phyloP scores from a whole-genome alignment of 164 flowering plant genomes.

The Houttuynia cordata region DNA sequence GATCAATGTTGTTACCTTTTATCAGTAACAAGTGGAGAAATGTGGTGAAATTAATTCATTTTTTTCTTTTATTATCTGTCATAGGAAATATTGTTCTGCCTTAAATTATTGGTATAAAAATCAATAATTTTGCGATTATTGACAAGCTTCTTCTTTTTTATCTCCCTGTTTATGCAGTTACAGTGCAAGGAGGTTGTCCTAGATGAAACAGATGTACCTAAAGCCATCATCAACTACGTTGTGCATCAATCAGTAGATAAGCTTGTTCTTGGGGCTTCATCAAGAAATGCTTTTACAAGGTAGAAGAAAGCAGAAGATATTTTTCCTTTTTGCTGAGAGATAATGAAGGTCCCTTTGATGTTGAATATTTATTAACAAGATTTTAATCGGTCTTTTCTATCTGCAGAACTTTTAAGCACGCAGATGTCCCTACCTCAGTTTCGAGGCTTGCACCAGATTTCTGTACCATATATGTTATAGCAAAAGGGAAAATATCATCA shows the following conservation, averaged over 20 bases:
- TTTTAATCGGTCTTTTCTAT: background rate
- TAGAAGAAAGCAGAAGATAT: background rate
- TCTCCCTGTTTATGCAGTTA: conserved; percentile 6
- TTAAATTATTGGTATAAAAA: no score
- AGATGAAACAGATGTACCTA: conserved; percentile 10
- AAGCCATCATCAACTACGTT: conserved; percentile 10
- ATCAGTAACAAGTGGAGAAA: no score
- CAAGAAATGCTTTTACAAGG: conserved; percentile 14
- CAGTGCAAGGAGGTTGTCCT: conserved; percentile 14
- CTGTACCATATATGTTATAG: conserved; percentile 13
- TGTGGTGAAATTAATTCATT: no score
- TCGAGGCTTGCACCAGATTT: conserved; percentile 14
- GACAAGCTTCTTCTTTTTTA: background rate
- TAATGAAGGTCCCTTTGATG: background rate
- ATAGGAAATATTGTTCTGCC: no score
- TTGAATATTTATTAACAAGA: no score
- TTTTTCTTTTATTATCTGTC: no score
- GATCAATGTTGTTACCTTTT: no score
- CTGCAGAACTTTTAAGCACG: conserved; percentile 11
- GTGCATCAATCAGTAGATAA: conserved; percentile 10
- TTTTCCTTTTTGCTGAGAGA: background rate
- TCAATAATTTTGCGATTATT: no score
- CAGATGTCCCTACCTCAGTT: conserved; percentile 17
- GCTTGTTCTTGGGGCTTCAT: conserved; percentile 14
- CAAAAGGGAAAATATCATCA: conserved; percentile 14